A percentile compares a stretch with the other conserved stretches of the same genome.
Evolutionary conservation across 805 yeast genomes (phyloP).

Genomic region (Yarrowia osloensis): DNA sequence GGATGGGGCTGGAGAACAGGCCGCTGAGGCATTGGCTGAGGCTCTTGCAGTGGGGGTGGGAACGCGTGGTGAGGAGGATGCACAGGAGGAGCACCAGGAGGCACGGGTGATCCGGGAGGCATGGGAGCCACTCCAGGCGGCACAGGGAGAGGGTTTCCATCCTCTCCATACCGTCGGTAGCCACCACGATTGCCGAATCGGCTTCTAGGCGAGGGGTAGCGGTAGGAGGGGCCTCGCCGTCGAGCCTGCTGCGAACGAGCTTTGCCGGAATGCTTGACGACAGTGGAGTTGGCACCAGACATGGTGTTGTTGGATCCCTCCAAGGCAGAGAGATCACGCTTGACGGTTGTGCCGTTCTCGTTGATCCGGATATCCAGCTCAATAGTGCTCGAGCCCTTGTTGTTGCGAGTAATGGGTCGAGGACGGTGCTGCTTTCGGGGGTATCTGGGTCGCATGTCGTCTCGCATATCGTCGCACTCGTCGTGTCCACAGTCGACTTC

Average conservation of each 20-base stretch:
- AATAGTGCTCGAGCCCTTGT: constrained; percentile 15
- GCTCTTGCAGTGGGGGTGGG: not conserved
- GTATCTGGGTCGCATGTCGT: not conserved
- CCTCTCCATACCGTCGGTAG: constrained; percentile 15
- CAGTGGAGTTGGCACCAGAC: not conserved
- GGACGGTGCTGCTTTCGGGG: not conserved
- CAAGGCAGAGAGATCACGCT: constrained; percentile 3
- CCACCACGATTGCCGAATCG: constrained; percentile 5
- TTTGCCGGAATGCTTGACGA: not conserved
- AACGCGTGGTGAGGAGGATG: not conserved
- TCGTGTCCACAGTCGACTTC: constrained; percentile 15
- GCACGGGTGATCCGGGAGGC: not conserved
- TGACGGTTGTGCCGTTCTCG: constrained; percentile 20
- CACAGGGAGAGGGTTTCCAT: not conserved
- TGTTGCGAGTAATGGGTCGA: not conserved
- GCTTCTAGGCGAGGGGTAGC: not conserved
- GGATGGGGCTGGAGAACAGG: not conserved
- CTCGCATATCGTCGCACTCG: constrained; percentile 23
- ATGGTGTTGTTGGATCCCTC: not conserved
- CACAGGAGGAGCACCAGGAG: not conserved
- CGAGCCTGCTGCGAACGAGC: constrained; percentile 5
- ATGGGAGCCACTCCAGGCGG: not conserved
- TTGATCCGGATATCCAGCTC: constrained; percentile 26
- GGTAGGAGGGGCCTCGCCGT: not conserved
- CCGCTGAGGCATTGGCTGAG: not conserved